A percentile compares a stretch with the other conserved stretches of the same genome.
Conservation (phyloP, 139 green algal species). For the Gonium pectorale region DNA sequence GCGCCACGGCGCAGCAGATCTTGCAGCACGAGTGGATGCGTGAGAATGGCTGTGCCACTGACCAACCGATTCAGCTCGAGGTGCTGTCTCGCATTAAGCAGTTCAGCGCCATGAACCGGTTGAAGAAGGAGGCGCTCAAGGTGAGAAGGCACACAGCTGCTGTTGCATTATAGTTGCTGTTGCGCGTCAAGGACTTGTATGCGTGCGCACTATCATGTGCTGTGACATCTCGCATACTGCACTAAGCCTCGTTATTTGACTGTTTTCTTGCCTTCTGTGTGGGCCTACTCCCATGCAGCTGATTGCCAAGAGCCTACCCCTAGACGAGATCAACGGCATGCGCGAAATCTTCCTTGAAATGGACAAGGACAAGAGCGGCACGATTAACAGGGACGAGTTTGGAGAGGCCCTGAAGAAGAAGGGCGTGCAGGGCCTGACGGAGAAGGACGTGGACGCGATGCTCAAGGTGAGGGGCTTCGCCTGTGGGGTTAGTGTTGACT, state of each 20-base stretch:
- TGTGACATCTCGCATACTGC: too few species aligned
- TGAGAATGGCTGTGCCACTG: conserved; percentile 82
- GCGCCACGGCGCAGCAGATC: conserved; percentile 85
- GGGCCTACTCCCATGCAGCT: too few species aligned
- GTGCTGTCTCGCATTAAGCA: conserved; percentile 90
- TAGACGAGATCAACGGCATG: conserved; percentile 94
- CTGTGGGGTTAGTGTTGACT: not conserved
- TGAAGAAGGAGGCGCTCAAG: conserved; percentile 97
- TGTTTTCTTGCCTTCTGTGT: too few species aligned
- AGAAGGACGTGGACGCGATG: conserved; percentile 48
- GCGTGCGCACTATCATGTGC: too few species aligned
- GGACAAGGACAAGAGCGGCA: conserved; percentile 91
- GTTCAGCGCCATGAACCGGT: conserved; percentile 96
- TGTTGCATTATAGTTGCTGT: too few species aligned
- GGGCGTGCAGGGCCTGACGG: conserved; percentile 48
- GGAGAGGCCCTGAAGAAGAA: conserved; percentile 53
- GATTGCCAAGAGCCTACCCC: conserved; percentile 87
- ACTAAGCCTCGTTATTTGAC: too few species aligned
- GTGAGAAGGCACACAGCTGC: too few species aligned
- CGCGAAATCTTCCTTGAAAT: conserved; percentile 91
- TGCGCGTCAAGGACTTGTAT: too few species aligned
- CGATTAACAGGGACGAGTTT: conserved; percentile 94
- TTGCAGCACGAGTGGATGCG: conserved; percentile 94
- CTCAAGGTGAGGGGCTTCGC: conserved; percentile 27
- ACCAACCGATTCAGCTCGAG: conserved; percentile 69